Evolutionary conservation across 2,329 filamentous ascomycete genomes (phyloP), one percentile per base, ranked within the genome.

Genomic region (Diplodia sapinea): DNA sequence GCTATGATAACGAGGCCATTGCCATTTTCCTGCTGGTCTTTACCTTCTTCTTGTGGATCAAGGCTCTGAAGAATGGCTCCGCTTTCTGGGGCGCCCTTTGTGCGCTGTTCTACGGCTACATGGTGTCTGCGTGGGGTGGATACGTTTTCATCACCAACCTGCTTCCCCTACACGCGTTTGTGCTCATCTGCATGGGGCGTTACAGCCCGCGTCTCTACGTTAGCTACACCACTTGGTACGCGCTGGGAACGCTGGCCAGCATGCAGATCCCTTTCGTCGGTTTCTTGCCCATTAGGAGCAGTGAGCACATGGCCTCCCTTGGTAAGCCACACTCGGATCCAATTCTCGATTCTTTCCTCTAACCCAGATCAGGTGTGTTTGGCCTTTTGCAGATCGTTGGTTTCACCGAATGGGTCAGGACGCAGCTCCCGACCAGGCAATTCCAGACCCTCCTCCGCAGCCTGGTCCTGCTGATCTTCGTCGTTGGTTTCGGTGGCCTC

Each of bases 191-290:
- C 82, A 99, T 99, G 94, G 96, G 96, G 63, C 86, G 95, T 69
- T 99, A 96, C 82, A 98, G 94, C 84, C 90, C 91, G 68, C 89
- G 95, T 69, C 84, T 99, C 23, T 99, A 99, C 75, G 93, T 98
- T 76, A 92, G 93, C 77, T 99, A 99, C 81, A 96, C 92, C 52
- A 98, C 94, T 1, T 99, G 96, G 95, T 99, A 97, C 80, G 93
- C 94, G 49, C 85, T 99, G 43, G 95, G 96, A 69, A 98, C 95
- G 71, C 81, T 99, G 80, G 95, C 94, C 66, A 97, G 93, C 83
- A 98, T 99, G 94, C 95, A 99, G 82, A 95, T 99, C 83, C 95
- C 95, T 3, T 99, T 99, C 76, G 96, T 99, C 67, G 95, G 95
- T 68, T 99, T 99, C 84, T 82, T 96, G 82, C 94, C 95, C 29